These are phyloP conservation scores for Moesziomyces sp. DNA, from an alignment of 1,284 basidiomycete genomes.

Conservation along the genomic window DNA sequence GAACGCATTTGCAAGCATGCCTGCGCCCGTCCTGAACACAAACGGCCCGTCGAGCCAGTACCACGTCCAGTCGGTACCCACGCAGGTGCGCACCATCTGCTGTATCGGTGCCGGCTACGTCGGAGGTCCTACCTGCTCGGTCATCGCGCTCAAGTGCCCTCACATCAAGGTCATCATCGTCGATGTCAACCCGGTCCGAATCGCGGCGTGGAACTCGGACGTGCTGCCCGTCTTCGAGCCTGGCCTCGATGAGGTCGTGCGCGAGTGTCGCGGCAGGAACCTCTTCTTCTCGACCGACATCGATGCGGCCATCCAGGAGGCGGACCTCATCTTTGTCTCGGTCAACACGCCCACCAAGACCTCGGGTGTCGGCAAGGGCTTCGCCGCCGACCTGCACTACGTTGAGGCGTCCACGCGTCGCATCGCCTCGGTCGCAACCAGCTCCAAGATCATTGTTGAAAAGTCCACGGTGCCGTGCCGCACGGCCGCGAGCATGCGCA, in stretches of 20 bases:
- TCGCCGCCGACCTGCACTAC: slow-evolving; percentile 84
- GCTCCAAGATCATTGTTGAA: slow-evolving; percentile 98
- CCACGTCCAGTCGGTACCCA: slow-evolving; percentile 34
- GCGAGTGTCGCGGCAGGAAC: slow-evolving; percentile 87
- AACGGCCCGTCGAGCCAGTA: slow-evolving; percentile 30
- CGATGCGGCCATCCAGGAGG: slow-evolving; percentile 89
- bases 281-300: slow-evolving; percentile 97
- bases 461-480: slow-evolving; percentile 99
- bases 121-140: slow-evolving; percentile 82
- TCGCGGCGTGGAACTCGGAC: slow-evolving; percentile 92
- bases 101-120: slow-evolving; percentile 93
- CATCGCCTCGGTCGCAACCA: slow-evolving; percentile 88
- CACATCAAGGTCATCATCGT: slow-evolving; percentile 96
- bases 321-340: slow-evolving; percentile 79
- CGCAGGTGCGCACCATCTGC: slow-evolving; percentile 65
- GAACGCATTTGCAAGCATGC: not conserved
- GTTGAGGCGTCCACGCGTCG: slow-evolving; percentile 90
- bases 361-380: slow-evolving; percentile 94
- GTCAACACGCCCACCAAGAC: slow-evolving; percentile 99
- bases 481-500: slow-evolving; percentile 98
- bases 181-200: slow-evolving; percentile 91
- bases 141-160: slow-evolving; percentile 93
- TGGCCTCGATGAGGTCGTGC: slow-evolving; percentile 92
- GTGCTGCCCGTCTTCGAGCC: slow-evolving; percentile 93
- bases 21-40: not conserved